Base-by-base conservation (phyloP, 352 stramenopile species). In the Elongisporangium senticosum region DNA sequence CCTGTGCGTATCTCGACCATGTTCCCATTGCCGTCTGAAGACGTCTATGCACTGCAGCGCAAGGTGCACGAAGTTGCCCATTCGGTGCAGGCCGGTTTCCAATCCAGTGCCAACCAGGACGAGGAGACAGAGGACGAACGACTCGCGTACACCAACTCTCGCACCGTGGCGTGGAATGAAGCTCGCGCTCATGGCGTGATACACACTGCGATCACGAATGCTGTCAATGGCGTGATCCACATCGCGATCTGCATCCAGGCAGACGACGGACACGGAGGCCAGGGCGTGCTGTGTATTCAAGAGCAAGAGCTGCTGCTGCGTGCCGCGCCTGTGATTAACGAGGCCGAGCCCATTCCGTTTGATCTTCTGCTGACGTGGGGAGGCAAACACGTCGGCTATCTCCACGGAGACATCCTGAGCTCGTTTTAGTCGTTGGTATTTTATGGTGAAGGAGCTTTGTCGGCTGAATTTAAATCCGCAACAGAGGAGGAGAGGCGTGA, bases 51-150 rank as follows among this genome's bases (percentile, higher is more conserved):
- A 2, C 58, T 84, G n/a, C 82, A 92, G 40, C 77, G 79, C 15
- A 89, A 90, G 62, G 75, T 90, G 8, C 80, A 88, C 59, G 80
- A 90, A 49, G 80, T 90, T 5, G 80, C 80, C 0, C 75, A 88
- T 51, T 80, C 83, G 17, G 80, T 90, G 11, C 75, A 87, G 33
- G 86, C 75, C 28, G 80, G 80, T 0, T 90, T 90, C 59, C 77
- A 88, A 49, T 83, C 77, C 28, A 87, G 75, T 40, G 79, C 75
- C 28, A 65, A 67, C 11, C 66, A 75, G 20, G 76, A 87, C 49
- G 75, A 84, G 54, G 74, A 83, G 39, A 61, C 33, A 1, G 77
- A 90, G 52, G 77, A 90, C 61, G 71, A 77, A 5, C 75, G 79
- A 39, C 70, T 90, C 47, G 80, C 80, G 24, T 90, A 88, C 65